These are phyloP conservation scores for Pontederia paniculata DNA, from an alignment of 176 grass and related monocot species.

Conservation along the genomic window DNA sequence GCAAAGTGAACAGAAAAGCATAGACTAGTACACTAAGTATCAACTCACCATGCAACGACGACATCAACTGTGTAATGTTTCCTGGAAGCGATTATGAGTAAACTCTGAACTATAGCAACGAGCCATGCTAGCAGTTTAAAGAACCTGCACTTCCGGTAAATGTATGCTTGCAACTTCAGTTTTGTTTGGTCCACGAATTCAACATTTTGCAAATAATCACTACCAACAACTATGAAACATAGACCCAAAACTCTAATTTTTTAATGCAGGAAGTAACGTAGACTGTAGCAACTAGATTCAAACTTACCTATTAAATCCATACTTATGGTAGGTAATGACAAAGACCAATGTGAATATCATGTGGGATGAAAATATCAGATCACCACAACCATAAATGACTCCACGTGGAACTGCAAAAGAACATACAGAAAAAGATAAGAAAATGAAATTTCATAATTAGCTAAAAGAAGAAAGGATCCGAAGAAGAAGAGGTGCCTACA, in stretches of 20 bases:
- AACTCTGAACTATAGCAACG: conserved; percentile 81
- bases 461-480: neutral
- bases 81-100: conserved; percentile 89
- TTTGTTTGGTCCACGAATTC: too few species aligned
- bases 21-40: neutral
- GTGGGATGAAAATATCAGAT: conserved; percentile 18
- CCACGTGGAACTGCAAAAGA: conserved; percentile 4
- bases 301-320: conserved; percentile 6
- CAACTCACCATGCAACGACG: conserved; percentile 83
- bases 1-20: neutral
- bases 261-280: too few species aligned
- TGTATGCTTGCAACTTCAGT: too few species aligned
- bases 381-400: conserved; percentile 10
- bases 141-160: conserved; percentile 30
- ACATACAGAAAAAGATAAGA: neutral
- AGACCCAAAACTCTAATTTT: too few species aligned
- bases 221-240: too few species aligned
- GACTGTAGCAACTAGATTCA: neutral
- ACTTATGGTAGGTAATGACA: conserved; percentile 7
- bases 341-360: conserved; percentile 17
- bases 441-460: neutral
- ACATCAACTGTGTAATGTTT: conserved; percentile 95
- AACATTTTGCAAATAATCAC: too few species aligned
- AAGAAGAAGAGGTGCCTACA: conserved; percentile 1
- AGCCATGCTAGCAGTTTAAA: conserved; percentile 76